These are phyloP conservation scores for Fennellomyces sp. DNA, from an alignment of 371 early-diverging fungal genomes.

Conservation along the genomic window DNA sequence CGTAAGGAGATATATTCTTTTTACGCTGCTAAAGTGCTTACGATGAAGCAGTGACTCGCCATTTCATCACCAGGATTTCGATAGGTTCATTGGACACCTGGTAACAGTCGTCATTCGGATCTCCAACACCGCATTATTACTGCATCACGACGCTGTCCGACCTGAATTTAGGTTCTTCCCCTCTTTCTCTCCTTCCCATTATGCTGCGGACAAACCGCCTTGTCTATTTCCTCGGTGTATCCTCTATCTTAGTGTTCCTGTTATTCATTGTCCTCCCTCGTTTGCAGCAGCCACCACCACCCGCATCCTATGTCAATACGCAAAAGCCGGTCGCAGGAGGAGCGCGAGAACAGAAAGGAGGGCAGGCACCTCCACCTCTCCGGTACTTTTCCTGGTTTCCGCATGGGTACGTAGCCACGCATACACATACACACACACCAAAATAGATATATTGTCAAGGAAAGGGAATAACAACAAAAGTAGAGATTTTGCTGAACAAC, in stretches of 20 bases:
- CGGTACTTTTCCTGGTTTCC: conserved; percentile 39
- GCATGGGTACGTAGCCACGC: conserved; percentile 27
- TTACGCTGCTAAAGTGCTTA: too few relatives aligned
- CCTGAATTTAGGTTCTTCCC: background rate
- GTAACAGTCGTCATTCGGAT: too few relatives aligned
- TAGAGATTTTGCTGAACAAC: conserved; percentile 43
- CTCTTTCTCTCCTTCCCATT: conserved; percentile 1
- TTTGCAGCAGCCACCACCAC: conserved; percentile 1
- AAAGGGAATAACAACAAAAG: too few relatives aligned
- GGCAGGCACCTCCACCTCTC: conserved; percentile 1
- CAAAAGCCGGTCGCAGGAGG: background rate
- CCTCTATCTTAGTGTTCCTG: background rate
- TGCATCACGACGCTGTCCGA: background rate
- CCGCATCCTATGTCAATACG: background rate
- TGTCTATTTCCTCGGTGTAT: conserved; percentile 8
- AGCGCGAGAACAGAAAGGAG: background rate
- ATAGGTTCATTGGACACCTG: too few relatives aligned
- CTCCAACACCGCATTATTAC: too few relatives aligned
- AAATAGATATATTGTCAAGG: too few relatives aligned
- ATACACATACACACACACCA: background rate
- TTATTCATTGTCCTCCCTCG: background rate
- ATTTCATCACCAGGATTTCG: too few relatives aligned
- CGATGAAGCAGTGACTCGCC: too few relatives aligned
- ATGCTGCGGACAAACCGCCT: conserved; percentile 11
- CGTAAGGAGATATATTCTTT: too few relatives aligned